These are phyloP conservation scores for Pseudogymnoascus sp. DNA, from an alignment of 2,329 filamentous ascomycete genomes.

Conservation along the genomic window DNA sequence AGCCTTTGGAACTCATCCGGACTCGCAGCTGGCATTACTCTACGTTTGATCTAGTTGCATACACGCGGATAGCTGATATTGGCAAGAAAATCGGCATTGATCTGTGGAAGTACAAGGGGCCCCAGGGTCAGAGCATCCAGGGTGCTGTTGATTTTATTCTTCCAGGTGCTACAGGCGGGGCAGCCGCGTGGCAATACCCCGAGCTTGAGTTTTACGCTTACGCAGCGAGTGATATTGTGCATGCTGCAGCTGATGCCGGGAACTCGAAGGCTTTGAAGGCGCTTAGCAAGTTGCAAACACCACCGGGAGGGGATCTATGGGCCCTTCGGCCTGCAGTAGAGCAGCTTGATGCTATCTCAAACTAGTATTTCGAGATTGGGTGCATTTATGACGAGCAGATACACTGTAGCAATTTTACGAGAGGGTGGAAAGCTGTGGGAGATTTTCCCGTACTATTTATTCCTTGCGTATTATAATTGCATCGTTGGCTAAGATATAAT, in stretches of 20 bases:
- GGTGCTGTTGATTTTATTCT: slow-evolving; percentile 22
- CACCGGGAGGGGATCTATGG: slow-evolving; percentile 24
- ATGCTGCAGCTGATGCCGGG: slow-evolving; percentile 22
- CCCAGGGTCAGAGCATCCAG: slow-evolving; percentile 21
- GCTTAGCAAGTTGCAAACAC: slow-evolving; percentile 15
- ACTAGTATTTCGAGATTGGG: not conserved
- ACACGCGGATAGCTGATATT: slow-evolving; percentile 18
- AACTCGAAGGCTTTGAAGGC: slow-evolving; percentile 17
- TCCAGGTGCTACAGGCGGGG: slow-evolving; percentile 20
- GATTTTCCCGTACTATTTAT: not conserved
- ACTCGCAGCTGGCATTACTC: slow-evolving; percentile 27
- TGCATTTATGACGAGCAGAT: not conserved
- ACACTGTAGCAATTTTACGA: not conserved
- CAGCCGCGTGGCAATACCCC: slow-evolving; percentile 18
- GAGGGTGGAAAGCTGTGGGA: not conserved
- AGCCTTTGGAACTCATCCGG: slow-evolving; percentile 24
- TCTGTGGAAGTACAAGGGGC: slow-evolving; percentile 20
- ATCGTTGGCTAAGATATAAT: not conserved
- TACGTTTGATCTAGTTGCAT: slow-evolving; percentile 24
- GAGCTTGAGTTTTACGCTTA: slow-evolving; percentile 22
- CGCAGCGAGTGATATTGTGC: slow-evolving; percentile 24
- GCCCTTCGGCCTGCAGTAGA: slow-evolving; percentile 23
- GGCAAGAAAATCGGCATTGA: slow-evolving; percentile 21
- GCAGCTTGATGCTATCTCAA: slow-evolving; percentile 20
- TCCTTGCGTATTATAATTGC: not conserved